Base-by-base conservation (phyloP, 176 grass and related monocot genomes). In the Rhynchospora pubera region DNA sequence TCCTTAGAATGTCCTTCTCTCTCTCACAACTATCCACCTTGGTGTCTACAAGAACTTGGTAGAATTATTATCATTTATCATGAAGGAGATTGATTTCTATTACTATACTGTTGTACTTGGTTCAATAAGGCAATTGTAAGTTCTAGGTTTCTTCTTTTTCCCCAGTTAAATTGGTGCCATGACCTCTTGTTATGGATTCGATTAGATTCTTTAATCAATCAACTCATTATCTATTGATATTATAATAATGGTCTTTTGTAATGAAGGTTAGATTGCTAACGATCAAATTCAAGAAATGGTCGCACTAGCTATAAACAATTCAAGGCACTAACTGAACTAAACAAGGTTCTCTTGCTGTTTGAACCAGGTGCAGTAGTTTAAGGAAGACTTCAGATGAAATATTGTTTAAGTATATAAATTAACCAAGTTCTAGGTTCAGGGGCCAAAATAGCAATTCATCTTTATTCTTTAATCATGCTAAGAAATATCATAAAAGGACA, bases 1-100 rank as follows among this genome's bases (percentile, higher is more conserved):
- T 90, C 83, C 83, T 90, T 66, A 97, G 88, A 81, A 87, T 89
- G 71, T 86, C 78, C 66, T 94, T 97, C 72, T 97, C 91, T 75
- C 77, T 79, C 88, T 94, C 86, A 14, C 94, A 97, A 30, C 69
- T 85, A 75, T 91, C 90, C 14, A 88, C 53, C 59, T 86, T 87
- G 68, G 89, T 89, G 87, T 97, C 91, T 97, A 84, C 48, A 87
- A 50, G 44, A 85, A 47, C 57, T 28, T 79, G 63, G 16, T 2
- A 22, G 55, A 64, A 79, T 45, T 60, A 32, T 50, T 16, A 19
- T 52, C 23, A 80, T 14, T 62, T 64, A 44, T 55, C 21, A 46
- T 15, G 19, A 71, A 39, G 53, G 44, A 65, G 74, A 28, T 81
- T 51, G 48, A 51, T 51, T 51, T 51, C 10, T 51, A 26, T 77